A percentile compares a stretch with the other conserved stretches of the same genome.
These are phyloP conservation scores for Trametes punicea DNA, from an alignment of 768 basidiomycete species.

Conservation along the genomic window DNA sequence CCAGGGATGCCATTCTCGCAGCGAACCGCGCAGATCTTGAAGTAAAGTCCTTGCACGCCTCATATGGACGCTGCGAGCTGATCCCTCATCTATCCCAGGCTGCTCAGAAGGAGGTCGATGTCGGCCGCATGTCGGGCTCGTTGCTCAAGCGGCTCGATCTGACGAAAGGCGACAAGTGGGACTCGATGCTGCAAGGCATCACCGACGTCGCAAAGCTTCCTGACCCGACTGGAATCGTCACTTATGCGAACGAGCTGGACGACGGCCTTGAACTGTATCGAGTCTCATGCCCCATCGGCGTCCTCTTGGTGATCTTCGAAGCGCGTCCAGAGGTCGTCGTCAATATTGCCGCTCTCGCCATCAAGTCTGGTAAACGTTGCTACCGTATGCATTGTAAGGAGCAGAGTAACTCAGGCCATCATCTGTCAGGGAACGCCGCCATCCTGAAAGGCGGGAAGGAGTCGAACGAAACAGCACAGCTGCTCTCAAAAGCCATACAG, in stretches of 20 bases:
- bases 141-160: constrained; percentile 87
- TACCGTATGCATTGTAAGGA: too few species aligned
- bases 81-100: constrained; percentile 41
- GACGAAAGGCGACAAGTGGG: constrained; percentile 81
- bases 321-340: constrained; percentile 97
- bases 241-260: constrained; percentile 89
- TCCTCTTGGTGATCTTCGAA: constrained; percentile 95
- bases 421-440: constrained; percentile 79
- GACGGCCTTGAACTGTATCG: constrained; percentile 86
- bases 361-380: constrained; percentile 79
- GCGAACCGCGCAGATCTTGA: constrained; percentile 83
- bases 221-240: constrained; percentile 82
- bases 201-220: constrained; percentile 80
- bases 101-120: constrained; percentile 72
- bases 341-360: constrained; percentile 92
- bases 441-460: constrained; percentile 98
- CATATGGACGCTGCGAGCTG: background rate
- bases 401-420: background rate
- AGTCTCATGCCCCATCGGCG: constrained; percentile 95
- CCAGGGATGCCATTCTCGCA: constrained; percentile 68
- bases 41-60: constrained; percentile 39
- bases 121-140: constrained; percentile 80
- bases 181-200: constrained; percentile 89
- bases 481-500: constrained; percentile 79
- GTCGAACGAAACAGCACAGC: constrained; percentile 72